Evolutionary conservation across 1,139 yeast species (phyloP), one percentile per base, ranked within the genome.

Genomic region (Suhomyces anneliseae): DNA sequence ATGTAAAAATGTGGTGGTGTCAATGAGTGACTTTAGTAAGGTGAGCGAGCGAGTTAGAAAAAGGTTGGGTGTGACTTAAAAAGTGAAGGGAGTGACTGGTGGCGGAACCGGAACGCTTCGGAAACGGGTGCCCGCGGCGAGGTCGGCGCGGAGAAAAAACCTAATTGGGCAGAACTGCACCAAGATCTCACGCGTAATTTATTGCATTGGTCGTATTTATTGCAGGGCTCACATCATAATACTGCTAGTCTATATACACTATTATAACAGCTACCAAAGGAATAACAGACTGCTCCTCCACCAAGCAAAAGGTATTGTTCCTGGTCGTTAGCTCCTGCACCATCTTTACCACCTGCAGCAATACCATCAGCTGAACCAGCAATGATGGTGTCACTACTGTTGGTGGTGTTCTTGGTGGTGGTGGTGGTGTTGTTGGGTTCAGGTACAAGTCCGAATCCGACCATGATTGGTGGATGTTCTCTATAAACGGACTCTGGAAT

Each of bases 221-320:
- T 29, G 7, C 32, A 29, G 40, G 40, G 40, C 40, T 38, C 43
- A n/a, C 34, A 36, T 44, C 34, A 36, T 36, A 36, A 31, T 34
- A 43, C 36, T 7, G 10, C 24, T 10, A 43, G 34, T 24, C 42
- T 37, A 34, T 56, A 59, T 10, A 53, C 50, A 6, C 42, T 50
- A 54, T 82, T 85, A 76, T 85, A 85, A 40, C 75, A 79, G 29
- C 90, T 81, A 0, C 96, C 96, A 68, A 87, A 88, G 0, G 93
- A 87, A 58, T 86, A 88, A 61, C 96, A 88, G 1, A 87, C 90
- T 0, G 87, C 92, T 2, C 95, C 95, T 6, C 96, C 49, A 8
- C 44, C 49, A 3, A 46, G 9, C 10, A 46, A 31, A 12, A 40
- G 36, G 29, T 29, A 34, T 8, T 34, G 32, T 9, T 19, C 24